Conservation (phyloP, 2,329 filamentous ascomycete species). For the Thielaviopsis euricoi region DNA sequence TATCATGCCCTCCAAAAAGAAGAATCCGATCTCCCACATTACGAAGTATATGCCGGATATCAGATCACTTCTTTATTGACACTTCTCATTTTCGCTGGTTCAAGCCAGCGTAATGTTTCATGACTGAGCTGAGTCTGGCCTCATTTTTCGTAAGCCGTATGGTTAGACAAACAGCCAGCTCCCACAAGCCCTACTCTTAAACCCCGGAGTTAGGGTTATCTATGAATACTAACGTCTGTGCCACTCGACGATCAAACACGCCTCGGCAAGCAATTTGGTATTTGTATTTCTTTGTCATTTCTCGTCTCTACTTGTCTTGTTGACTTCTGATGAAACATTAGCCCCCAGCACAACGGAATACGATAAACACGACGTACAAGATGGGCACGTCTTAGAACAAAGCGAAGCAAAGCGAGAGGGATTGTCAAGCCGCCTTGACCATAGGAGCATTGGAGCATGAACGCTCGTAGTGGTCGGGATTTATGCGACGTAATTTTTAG, state of each 20-base stretch:
- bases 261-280: not conserved
- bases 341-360: not conserved
- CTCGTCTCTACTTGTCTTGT: no score
- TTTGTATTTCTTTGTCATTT: not conserved
- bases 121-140: not conserved
- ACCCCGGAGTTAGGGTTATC: not conserved
- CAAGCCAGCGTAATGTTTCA: not conserved
- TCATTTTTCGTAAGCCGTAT: not conserved
- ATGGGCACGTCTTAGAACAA: not conserved
- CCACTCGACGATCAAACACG: not conserved
- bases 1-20: not conserved
- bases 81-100: not conserved
- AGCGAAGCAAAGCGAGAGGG: no score
- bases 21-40: no score
- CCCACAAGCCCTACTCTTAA: not conserved
- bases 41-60: not conserved
- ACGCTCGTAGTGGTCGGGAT: no score
- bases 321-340: not conserved
- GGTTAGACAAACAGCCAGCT: not conserved
- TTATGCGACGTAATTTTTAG: not conserved
- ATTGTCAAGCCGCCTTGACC: no score
- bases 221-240: not conserved
- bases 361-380: not conserved
- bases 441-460: no score
- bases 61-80: not conserved